These are phyloP conservation scores for Moringa oleifera DNA, from an alignment of 345 rosid species.

Conservation along the genomic window DNA sequence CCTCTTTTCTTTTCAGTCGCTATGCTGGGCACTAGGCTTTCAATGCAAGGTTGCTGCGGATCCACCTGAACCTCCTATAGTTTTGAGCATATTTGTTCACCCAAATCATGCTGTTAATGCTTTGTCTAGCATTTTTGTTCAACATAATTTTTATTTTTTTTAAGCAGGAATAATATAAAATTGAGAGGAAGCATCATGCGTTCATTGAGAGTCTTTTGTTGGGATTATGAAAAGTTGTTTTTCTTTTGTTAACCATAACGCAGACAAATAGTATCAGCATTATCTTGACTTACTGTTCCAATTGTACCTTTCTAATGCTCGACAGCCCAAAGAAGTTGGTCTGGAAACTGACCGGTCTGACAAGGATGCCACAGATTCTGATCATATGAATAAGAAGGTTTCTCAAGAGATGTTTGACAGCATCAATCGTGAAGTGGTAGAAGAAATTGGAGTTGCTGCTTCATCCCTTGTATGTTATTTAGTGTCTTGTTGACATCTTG, in stretches of 20 bases:
- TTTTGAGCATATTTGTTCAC: neutral
- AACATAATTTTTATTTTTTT: too few relatives aligned
- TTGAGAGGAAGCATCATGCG: too few relatives aligned
- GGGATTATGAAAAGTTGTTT: neutral
- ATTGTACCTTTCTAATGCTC: constrained; percentile 13
- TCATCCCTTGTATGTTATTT: constrained; percentile 55
- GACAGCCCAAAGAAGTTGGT: constrained; percentile 67
- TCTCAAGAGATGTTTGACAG: constrained; percentile 77
- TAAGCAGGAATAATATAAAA: too few relatives aligned
- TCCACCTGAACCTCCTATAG: neutral
- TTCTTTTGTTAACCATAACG: neutral
- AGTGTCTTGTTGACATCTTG: neutral
- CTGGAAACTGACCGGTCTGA: constrained; percentile 31
- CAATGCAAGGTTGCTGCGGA: constrained; percentile 1
- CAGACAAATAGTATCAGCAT: neutral
- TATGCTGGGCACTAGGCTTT: neutral
- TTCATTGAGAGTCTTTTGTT: too few relatives aligned
- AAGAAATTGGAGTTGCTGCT: constrained; percentile 86
- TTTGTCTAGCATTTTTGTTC: too few relatives aligned
- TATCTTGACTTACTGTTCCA: constrained; percentile 7
- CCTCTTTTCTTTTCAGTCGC: constrained; percentile 1
- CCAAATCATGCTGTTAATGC: too few relatives aligned
- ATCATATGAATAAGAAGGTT: constrained; percentile 42
- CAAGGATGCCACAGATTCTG: constrained; percentile 19
- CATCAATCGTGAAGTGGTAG: constrained; percentile 69